These are phyloP conservation scores for Diplodia mutila DNA, from an alignment of 2,329 filamentous ascomycete genomes.

Conservation along the genomic window DNA sequence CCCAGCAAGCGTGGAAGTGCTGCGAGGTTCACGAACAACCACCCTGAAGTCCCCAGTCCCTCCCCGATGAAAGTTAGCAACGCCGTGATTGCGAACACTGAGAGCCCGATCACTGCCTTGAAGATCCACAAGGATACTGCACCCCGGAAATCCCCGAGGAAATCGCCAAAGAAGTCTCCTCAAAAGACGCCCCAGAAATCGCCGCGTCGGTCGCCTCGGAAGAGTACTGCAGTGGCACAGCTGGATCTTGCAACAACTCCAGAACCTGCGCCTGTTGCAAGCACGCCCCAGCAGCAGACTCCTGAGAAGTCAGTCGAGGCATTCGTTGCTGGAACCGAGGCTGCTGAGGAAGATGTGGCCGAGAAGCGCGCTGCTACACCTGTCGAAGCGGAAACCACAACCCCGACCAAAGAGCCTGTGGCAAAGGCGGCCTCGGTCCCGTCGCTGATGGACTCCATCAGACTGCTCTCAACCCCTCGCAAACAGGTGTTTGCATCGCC, in stretches of 20 bases:
- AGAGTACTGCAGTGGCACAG: constrained; percentile 28
- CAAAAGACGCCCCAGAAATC: constrained; percentile 31
- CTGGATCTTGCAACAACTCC: constrained; percentile 34
- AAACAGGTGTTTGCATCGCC: constrained; percentile 52
- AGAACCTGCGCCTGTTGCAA: constrained; percentile 25
- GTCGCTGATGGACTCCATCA: constrained; percentile 50
- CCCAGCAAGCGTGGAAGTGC: constrained; percentile 26
- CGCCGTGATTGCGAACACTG: constrained; percentile 5
- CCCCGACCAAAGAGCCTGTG: neutral
- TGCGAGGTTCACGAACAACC: constrained; percentile 25
- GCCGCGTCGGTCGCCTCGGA: constrained; percentile 36
- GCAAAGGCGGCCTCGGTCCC: constrained; percentile 36
- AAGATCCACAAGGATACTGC: constrained; percentile 32
- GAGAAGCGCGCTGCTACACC: neutral
- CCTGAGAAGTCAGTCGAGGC: neutral
- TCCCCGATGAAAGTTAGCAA: constrained; percentile 24
- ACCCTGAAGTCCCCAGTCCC: constrained; percentile 23
- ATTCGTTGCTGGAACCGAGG: neutral
- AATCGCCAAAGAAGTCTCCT: constrained; percentile 34
- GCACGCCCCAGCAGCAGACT: neutral
- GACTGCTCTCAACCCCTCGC: constrained; percentile 52
- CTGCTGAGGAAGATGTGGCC: neutral
- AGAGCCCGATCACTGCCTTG: constrained; percentile 21
- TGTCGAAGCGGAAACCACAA: neutral
- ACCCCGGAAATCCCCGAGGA: constrained; percentile 32